Base-by-base conservation (phyloP, 2,329 filamentous ascomycete genomes). In the Venturia aucupariae region DNA sequence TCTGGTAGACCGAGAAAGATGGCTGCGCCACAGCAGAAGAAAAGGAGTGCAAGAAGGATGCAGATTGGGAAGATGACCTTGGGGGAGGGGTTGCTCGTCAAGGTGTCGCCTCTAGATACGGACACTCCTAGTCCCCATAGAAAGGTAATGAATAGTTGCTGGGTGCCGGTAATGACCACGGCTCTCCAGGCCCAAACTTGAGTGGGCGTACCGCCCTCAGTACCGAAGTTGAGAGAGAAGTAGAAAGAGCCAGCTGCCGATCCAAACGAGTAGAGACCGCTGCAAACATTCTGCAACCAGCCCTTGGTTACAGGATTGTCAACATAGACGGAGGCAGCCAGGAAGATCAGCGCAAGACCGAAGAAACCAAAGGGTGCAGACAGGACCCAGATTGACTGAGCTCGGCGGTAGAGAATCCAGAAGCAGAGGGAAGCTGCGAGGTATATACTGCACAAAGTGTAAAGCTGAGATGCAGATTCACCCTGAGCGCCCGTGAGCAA, bases 71-170 rank as follows among this genome's bases (percentile, higher is more conserved):
- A 15, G 62, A 57, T 57, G 30, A 32, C 27, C 17, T 57, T 57
- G 3, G 51, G 51, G 4, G 51, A 57, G 19, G 51, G 51, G 8
- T 11, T n/a, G 27, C 51, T 57, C 15, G 51, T 57, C 15, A 57
- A 22, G 4, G 30, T 22, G 13, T 57, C 51, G 15, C 51, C 30
- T 41, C 74, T 68, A 39, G 81, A 80, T 57, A 86, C 76, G 65
- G 80, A 77, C 7, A 80, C 79, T 38, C 86, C 86, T 86, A 86
- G 88, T 70, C 83, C 87, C 85, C 85, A 89, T 17, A 89, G 78
- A 8, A 79, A 82, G 30, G 85, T 81, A 62, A 86, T 79, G 71
- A 88, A 89, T 67, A 86, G 77, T 70, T 88, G 86, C 69, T 88
- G 86, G 7, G 84, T 85, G 48, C 86, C 86, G 71, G 87, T 84